A percentile compares a stretch with the other conserved stretches of the same genome.
phyloP scores from a whole-genome alignment of 176 grass and related monocot species.

The Oryza longistaminata region DNA sequence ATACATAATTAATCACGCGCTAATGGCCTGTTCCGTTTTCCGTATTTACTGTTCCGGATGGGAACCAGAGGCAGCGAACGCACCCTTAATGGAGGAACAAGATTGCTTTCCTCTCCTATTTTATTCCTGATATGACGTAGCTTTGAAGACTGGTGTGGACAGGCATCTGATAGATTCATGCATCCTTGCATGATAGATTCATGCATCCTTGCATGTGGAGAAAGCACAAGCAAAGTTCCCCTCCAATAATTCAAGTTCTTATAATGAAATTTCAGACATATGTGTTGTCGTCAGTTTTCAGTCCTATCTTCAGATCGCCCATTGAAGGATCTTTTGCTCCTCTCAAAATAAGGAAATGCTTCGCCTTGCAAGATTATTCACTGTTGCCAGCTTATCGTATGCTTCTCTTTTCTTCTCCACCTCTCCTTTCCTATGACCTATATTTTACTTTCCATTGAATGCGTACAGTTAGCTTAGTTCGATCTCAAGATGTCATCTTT shows the following conservation, averaged over 20 bases:
- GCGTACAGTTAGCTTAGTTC: not conserved
- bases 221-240: conserved; percentile 50
- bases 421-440: not conserved
- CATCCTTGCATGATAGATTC: conserved; percentile 45
- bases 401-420: conserved; percentile 23
- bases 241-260: conserved; percentile 55
- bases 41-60: too few species aligned
- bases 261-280: conserved; percentile 40
- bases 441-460: conserved; percentile 29
- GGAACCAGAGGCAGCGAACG: too few species aligned
- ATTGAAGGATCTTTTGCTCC: conserved; percentile 32
- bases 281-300: conserved; percentile 42
- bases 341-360: conserved; percentile 33
- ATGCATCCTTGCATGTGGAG: conserved; percentile 46
- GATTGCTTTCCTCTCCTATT: conserved; percentile 47
- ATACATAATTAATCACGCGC: too few species aligned
- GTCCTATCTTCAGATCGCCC: conserved; percentile 35
- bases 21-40: too few species aligned
- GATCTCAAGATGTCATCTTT: not conserved
- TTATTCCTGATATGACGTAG: conserved; percentile 53
- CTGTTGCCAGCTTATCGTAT: conserved; percentile 38
- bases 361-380: conserved; percentile 30
- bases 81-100: conserved; percentile 48
- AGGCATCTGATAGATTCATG: conserved; percentile 49
- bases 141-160: conserved; percentile 55